Evolutionary conservation across 768 basidiomycete genomes (phyloP).

Genomic region (Cystobasidium onofrii): DNA sequence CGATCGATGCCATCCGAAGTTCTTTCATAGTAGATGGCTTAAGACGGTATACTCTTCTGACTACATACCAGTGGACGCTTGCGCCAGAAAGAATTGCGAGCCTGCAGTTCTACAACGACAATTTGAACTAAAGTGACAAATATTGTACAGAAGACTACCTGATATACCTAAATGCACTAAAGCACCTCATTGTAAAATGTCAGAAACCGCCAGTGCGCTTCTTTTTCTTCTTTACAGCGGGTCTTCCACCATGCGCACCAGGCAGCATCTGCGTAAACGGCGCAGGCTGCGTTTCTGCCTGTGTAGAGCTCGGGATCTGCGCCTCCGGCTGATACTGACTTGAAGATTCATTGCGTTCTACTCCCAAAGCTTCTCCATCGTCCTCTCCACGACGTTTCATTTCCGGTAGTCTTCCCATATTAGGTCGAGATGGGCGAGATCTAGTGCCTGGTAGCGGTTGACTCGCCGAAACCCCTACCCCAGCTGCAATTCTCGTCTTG

Average conservation of each 20-base stretch:
- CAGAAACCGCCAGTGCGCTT: constrained; percentile 40
- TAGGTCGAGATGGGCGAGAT: background rate
- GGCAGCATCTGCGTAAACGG: constrained; percentile 35
- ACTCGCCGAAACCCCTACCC: constrained; percentile 4
- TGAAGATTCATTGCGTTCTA: background rate
- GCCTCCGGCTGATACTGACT: background rate
- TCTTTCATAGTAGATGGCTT: no score
- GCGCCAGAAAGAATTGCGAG: no score
- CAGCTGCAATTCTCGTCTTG: constrained; percentile 5
- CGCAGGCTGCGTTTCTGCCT: constrained; percentile 1
- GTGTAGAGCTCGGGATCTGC: background rate
- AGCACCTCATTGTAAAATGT: no score
- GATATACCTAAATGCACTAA: no score
- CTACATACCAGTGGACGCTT: no score
- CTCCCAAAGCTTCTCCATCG: background rate
- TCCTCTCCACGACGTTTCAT: background rate
- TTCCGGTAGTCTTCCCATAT: background rate
- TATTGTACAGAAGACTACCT: no score
- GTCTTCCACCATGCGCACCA: constrained; percentile 36
- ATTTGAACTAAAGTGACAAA: no score
- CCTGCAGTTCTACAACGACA: no score
- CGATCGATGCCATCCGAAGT: no score
- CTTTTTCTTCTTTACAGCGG: constrained; percentile 24
- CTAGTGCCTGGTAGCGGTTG: background rate
- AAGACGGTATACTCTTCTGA: no score